A percentile compares a stretch with the other conserved stretches of the same genome.
These are phyloP conservation scores for Amanita subjunquillea DNA, from an alignment of 768 basidiomycete species.

Conservation along the genomic window DNA sequence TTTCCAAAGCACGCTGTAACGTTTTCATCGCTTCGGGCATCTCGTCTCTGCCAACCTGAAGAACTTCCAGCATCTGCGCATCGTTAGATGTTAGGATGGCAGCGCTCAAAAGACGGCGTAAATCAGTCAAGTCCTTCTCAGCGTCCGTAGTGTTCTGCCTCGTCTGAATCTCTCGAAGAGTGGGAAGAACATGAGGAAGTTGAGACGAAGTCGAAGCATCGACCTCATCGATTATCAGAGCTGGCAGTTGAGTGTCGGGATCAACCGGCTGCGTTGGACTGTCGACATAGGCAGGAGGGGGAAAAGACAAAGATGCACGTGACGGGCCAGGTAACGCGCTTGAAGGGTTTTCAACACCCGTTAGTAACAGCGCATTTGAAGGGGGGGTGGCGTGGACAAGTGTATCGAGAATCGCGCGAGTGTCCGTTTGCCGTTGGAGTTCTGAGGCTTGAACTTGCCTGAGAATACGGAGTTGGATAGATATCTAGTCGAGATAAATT, in stretches of 20 bases:
- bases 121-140: conserved; percentile 40
- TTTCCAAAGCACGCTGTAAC: conserved; percentile 55
- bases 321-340: background rate
- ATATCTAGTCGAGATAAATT: conserved; percentile 29
- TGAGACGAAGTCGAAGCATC: background rate
- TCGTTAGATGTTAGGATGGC: conserved; percentile 53
- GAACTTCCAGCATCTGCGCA: conserved; percentile 48
- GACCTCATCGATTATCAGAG: background rate
- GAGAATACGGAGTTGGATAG: conserved; percentile 34
- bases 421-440: conserved; percentile 18
- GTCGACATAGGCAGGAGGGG: background rate
- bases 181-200: conserved; percentile 11
- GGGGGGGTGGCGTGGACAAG: conserved; percentile 7
- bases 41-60: conserved; percentile 55
- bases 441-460: conserved; percentile 37
- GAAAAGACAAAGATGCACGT: background rate
- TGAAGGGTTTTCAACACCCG: conserved; percentile 3
- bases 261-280: conserved; percentile 4
- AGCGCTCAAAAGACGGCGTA: conserved; percentile 46
- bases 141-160: conserved; percentile 30
- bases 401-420: conserved; percentile 22
- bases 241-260: conserved; percentile 12
- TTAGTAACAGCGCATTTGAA: conserved; percentile 8
- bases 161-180: conserved; percentile 15
- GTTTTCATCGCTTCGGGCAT: conserved; percentile 79